Conservation (phyloP, 345 rosid species). For the Heritiera littoralis region DNA sequence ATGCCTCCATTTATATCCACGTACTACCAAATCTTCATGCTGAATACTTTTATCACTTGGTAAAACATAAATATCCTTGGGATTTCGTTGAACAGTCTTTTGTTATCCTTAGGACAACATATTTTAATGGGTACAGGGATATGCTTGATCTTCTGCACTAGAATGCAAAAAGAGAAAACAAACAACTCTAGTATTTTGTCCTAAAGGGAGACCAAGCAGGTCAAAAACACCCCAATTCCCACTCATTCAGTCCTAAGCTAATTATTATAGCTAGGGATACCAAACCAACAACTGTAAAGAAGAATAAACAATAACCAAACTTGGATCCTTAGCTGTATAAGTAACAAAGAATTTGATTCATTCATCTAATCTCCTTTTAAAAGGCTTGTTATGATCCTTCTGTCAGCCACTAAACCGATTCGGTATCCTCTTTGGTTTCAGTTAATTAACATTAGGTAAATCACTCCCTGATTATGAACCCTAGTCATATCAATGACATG, state of each 20-base stretch:
- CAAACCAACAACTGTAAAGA: not conserved
- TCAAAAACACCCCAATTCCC: not conserved
- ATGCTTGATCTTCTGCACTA: constrained; percentile 7
- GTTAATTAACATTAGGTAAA: constrained; percentile 13
- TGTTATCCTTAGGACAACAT: not conserved
- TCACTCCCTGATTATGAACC: not conserved
- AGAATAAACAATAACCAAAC: not conserved
- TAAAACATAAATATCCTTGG: not conserved
- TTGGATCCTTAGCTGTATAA: constrained; percentile 1
- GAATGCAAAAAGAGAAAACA: not conserved
- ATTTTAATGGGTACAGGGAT: not conserved
- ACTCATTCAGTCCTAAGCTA: not conserved
- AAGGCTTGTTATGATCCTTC: constrained; percentile 27
- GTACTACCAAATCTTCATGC: not conserved
- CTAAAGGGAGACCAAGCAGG: not conserved
- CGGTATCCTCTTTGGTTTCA: constrained; percentile 24
- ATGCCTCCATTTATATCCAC: not conserved
- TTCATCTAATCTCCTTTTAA: constrained; percentile 22
- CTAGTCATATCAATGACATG: not conserved
- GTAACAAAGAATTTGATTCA: constrained; percentile 22
- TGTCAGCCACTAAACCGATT: constrained; percentile 41
- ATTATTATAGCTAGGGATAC: not conserved
- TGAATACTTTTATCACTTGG: not conserved
- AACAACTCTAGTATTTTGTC: not conserved
- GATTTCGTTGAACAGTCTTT: not conserved